Base-by-base conservation (phyloP, 2,329 filamentous ascomycete genomes). In the Ophiocordyceps polyrhachis-furcata region DNA sequence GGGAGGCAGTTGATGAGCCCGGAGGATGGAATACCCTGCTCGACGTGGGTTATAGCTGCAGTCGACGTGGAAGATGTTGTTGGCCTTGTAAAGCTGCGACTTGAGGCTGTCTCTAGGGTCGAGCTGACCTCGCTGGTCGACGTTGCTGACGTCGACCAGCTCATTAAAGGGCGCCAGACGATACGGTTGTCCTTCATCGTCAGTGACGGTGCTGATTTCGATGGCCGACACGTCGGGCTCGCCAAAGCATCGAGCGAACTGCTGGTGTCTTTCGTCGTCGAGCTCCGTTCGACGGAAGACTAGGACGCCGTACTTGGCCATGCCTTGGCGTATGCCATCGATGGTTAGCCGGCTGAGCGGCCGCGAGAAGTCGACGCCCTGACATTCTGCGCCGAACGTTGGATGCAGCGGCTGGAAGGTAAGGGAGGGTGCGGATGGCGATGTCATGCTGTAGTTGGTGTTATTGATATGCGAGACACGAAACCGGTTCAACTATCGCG, bases 21-120 rank as follows among this genome's bases (percentile, higher is more conserved):
- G 43, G 17, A 44, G 43, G 23, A 44, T 40, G 9, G 43, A 44
- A 5, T 29, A 44, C 2, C 37, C 37, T 9, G 43, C 43, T 7
- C 43, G 35, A 9, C 43, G 43, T 3, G 43, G 17, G 17, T 44
- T 40, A 15, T 40, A 44, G 21, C 23, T 19, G 37, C 43, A 44
- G 23, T 44, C 43, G 43, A 44, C 43, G 37, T 44, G 43, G n/a
- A 44, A 44, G 23, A 41, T 9, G 35, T 21, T n/a, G n/a, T 44
- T 44, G n/a, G 21, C 43, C 43, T 17, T 17, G 35, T 31, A 2
- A 9, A 29, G 5, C 25, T 40, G 43, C 5, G 14, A 21, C n/a
- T 19, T 40, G n/a, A 44, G 3, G 17, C 43, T 44, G 17, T 44
- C n/a, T 5, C 4, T 8, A 3, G 43, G 13, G 8, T 19, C 14